Conservation (phyloP, 139 green algal genomes). For the Edaphochlamys debaryana region DNA sequence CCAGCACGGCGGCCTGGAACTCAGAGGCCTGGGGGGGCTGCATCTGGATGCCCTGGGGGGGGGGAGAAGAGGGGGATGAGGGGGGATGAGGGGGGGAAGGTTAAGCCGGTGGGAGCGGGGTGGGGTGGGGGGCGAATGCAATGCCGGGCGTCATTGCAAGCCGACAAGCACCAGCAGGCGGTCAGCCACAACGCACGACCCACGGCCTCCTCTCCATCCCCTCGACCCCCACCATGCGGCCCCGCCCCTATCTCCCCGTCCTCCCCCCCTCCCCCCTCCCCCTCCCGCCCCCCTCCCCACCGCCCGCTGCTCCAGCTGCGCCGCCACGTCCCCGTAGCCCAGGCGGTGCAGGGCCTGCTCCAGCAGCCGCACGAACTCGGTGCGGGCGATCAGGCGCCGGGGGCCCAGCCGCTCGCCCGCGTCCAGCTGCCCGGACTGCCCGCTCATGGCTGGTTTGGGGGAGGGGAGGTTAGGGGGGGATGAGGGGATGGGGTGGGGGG, state of each 20-base stretch:
- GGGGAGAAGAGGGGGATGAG: neutral
- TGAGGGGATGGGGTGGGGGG: too few relatives aligned
- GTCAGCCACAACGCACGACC: too few relatives aligned
- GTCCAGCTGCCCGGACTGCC: neutral
- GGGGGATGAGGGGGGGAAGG: neutral
- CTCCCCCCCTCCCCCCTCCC: too few relatives aligned
- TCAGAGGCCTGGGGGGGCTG: conserved; percentile 66
- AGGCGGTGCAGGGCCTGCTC: conserved; percentile 78
- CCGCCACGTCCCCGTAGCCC: conserved; percentile 67
- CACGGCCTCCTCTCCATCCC: too few relatives aligned
- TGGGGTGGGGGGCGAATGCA: neutral
- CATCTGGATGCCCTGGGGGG: conserved; percentile 68
- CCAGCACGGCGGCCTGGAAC: conserved; percentile 68
- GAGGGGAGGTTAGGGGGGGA: too few relatives aligned
- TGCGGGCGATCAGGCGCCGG: conserved; percentile 58
- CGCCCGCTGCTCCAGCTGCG: conserved; percentile 65
- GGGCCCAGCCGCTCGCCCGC: conserved; percentile 47
- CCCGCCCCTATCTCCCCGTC: too few relatives aligned
- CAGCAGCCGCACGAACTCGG: conserved; percentile 82
- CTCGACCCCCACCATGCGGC: too few relatives aligned
- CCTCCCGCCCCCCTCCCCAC: too few relatives aligned
- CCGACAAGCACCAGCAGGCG: too few relatives aligned
- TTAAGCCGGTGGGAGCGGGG: neutral
- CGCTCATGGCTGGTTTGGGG: too few relatives aligned
- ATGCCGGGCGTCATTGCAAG: too few relatives aligned